phyloP scores from a whole-genome alignment of 768 basidiomycete species.

The Mycena leptocephala region DNA sequence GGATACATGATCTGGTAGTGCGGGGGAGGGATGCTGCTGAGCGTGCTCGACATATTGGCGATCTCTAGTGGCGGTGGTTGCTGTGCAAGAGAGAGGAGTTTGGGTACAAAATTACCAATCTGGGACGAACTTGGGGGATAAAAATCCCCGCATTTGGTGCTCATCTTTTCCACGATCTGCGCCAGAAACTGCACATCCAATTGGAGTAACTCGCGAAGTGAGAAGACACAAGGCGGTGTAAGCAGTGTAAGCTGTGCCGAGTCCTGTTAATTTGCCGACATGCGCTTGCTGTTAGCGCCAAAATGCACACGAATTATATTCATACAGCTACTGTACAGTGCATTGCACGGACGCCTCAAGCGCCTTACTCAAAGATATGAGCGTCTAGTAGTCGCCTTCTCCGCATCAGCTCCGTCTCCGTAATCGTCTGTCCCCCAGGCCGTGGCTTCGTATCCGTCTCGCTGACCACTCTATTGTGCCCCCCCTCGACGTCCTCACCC shows the following conservation, averaged over 20 bases:
- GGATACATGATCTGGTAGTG: constrained; percentile 30
- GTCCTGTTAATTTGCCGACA: neutral
- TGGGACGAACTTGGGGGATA: too few species aligned
- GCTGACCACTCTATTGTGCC: constrained; percentile 1
- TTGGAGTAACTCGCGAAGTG: neutral
- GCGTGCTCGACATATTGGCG: constrained; percentile 50
- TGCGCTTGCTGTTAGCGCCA: neutral
- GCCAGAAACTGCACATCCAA: neutral
- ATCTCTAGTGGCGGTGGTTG: constrained; percentile 22
- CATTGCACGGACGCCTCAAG: neutral
- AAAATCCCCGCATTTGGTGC: neutral
- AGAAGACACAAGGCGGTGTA: constrained; percentile 17
- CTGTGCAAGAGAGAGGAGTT: neutral
- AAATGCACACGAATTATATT: too few species aligned
- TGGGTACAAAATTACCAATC: too few species aligned
- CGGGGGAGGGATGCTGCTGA: constrained; percentile 50
- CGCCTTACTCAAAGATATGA: constrained; percentile 70
- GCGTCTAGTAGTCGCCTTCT: constrained; percentile 84
- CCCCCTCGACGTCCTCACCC: neutral
- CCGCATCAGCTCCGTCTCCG: constrained; percentile 85
- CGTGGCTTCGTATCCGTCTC: constrained; percentile 50
- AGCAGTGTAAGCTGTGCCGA: constrained; percentile 15
- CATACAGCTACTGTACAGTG: constrained; percentile 33
- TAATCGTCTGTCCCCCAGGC: constrained; percentile 76
- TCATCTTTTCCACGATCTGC: neutral